A percentile compares a stretch with the other conserved stretches of the same genome.
phyloP scores from a whole-genome alignment of 148 eudicot genomes.

The Rhododendron williamsianum region DNA sequence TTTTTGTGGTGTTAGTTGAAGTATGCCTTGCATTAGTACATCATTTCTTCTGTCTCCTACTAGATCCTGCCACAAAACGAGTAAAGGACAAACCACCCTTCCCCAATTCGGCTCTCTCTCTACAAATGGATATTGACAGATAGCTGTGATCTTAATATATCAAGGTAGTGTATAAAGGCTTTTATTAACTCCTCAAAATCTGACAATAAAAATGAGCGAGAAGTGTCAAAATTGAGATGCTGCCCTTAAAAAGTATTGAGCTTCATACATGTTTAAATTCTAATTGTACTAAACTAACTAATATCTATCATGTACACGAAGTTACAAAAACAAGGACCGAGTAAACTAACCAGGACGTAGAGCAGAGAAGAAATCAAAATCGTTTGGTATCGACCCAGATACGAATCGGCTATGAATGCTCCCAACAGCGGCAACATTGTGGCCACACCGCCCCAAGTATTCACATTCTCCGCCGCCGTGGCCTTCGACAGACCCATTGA shows the following conservation, averaged over 20 bases:
- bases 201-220: neutral
- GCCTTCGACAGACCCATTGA: conserved; percentile 46
- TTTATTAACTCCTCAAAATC: neutral
- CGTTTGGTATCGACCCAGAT: conserved; percentile 45
- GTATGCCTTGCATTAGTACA: neutral
- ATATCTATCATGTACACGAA: neutral
- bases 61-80: neutral
- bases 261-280: neutral
- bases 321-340: neutral
- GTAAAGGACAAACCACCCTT: neutral
- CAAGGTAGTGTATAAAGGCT: neutral
- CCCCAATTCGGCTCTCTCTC: neutral
- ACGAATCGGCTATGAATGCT: conserved; percentile 54
- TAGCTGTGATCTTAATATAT: neutral
- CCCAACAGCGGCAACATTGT: conserved; percentile 35
- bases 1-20: neutral
- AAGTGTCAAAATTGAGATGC: neutral
- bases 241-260: neutral
- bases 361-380: conserved; percentile 39
- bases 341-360: conserved; percentile 45
- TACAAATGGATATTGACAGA: neutral
- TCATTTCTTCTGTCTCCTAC: neutral
- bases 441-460: conserved; percentile 47
- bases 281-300: neutral
- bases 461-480: conserved; percentile 45